phyloP scores from a whole-genome alignment of 2,329 filamentous ascomycete genomes.

The Exophiala xenobiotica region DNA sequence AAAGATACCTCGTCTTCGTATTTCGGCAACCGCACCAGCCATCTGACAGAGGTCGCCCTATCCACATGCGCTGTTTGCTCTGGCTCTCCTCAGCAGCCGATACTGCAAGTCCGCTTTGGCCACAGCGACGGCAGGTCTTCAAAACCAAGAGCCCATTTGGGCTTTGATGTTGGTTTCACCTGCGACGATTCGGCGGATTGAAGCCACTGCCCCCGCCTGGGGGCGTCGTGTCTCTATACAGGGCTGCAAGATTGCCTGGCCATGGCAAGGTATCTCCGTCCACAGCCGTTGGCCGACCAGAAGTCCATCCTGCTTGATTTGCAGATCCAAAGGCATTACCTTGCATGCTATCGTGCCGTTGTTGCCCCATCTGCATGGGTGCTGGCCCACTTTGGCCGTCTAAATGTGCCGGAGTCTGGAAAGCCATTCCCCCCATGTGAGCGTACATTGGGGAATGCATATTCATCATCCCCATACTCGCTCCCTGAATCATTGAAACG shows the following conservation, averaged over 20 bases:
- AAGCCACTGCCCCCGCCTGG: slow-evolving; percentile 5
- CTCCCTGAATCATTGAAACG: slow-evolving; percentile 12
- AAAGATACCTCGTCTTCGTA: too few species aligned
- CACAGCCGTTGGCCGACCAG: neutral
- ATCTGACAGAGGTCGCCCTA: too few species aligned
- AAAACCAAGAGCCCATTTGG: too few species aligned
- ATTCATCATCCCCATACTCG: slow-evolving; percentile 2
- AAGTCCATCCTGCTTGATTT: slow-evolving; percentile 6
- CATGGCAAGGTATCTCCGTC: slow-evolving; percentile 12
- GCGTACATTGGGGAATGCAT: slow-evolving; percentile 6
- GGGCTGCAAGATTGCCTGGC: slow-evolving; percentile 22
- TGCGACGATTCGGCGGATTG: neutral
- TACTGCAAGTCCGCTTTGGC: too few species aligned
- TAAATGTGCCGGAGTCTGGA: neutral
- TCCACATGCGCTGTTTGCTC: too few species aligned
- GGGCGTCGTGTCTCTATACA: slow-evolving; percentile 1
- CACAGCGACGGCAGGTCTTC: too few species aligned
- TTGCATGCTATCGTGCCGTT: neutral
- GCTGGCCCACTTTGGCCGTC: neutral
- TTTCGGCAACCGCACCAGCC: too few species aligned
- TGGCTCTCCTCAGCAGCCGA: too few species aligned
- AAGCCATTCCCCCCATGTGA: slow-evolving; percentile 3
- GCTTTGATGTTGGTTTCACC: too few species aligned
- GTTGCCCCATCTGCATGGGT: neutral
- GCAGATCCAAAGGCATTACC: neutral